phyloP scores from a whole-genome alignment of 257 asterid genomes.

The Solanum sitiens region DNA sequence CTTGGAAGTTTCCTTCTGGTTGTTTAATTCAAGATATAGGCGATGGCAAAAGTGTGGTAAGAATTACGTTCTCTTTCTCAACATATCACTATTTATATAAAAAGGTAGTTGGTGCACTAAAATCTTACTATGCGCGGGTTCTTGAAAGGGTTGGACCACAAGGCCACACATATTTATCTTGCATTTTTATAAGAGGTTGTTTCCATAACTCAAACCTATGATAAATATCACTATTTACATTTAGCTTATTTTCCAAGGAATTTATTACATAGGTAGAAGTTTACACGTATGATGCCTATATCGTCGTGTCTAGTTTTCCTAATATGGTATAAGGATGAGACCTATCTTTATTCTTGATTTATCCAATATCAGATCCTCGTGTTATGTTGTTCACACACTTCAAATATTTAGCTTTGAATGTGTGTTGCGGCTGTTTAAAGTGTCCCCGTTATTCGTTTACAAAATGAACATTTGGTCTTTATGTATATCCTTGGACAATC shows the following conservation, averaged over 20 bases:
- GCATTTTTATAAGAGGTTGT: background rate
- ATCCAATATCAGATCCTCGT: background rate
- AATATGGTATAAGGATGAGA: background rate
- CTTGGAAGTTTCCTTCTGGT: conserved; percentile 78
- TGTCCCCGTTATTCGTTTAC: background rate
- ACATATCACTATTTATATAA: background rate
- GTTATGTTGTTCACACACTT: background rate
- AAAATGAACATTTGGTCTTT: background rate
- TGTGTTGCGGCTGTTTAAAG: background rate
- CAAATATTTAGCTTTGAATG: background rate
- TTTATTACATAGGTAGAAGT: background rate
- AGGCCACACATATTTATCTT: background rate
- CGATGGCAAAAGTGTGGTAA: conserved; percentile 47
- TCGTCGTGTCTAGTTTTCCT: background rate
- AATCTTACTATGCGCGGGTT: background rate
- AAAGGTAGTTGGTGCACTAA: background rate
- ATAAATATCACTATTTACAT: background rate
- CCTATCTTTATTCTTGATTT: background rate
- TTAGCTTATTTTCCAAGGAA: background rate
- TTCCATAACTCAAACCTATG: background rate
- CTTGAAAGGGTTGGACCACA: background rate
- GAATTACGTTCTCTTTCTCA: background rate
- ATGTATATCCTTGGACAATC: background rate
- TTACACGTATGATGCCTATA: background rate
- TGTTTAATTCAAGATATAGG: conserved; percentile 49